phyloP scores from a whole-genome alignment of 164 flowering plant genomes.

The Tetracentron sinense region DNA sequence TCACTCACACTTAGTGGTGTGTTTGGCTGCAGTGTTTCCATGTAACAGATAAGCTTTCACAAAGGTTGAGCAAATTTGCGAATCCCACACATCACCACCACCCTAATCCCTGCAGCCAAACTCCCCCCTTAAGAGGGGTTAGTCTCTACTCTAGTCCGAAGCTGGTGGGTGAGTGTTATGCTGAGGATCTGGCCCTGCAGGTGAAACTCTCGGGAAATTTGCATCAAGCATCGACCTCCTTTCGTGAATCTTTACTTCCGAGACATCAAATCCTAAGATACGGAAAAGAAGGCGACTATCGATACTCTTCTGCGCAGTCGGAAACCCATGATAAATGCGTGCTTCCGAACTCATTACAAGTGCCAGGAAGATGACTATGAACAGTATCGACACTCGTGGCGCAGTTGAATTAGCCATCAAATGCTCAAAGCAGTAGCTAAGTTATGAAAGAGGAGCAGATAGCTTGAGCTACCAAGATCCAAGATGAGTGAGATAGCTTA shows the following conservation, averaged over 20 bases:
- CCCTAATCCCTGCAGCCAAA: neutral
- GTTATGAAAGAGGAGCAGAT: neutral
- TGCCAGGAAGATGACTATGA: neutral
- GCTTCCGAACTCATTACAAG: neutral
- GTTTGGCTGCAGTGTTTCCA: too few species aligned
- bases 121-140: neutral
- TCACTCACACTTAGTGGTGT: too few species aligned
- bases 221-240: conserved; percentile 3
- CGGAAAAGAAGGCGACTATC: conserved; percentile 13
- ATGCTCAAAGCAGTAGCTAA: neutral
- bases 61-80: too few species aligned
- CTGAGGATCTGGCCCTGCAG: conserved; percentile 9
- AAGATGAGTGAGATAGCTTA: neutral
- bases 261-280: conserved; percentile 5
- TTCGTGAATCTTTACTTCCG: neutral
- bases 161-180: neutral
- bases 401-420: neutral
- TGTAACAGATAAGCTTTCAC: too few species aligned
- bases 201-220: conserved; percentile 5
- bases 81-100: too few species aligned
- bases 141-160: neutral
- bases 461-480: neutral
- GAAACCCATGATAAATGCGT: conserved; percentile 2
- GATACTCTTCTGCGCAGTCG: conserved; percentile 1
- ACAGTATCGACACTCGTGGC: neutral